Base-by-base conservation (phyloP, 257 asterid species). In the Henckelia pumila region DNA sequence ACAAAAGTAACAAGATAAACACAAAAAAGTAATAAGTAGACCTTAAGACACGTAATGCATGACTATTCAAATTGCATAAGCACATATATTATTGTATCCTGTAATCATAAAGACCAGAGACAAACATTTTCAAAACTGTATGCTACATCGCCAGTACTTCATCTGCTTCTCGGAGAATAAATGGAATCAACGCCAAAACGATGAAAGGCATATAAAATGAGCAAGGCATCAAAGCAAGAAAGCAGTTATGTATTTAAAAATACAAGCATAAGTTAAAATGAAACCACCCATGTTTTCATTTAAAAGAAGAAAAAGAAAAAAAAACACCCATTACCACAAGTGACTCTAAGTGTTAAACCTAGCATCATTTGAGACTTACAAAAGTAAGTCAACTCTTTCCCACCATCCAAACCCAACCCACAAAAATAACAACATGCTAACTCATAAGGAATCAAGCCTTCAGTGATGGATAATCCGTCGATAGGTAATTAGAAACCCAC, bases 401-500 rank as follows among this genome's bases (percentile, higher is more conserved):
- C 66, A 63, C 32, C 50, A 22, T 20, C 37, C 23, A 55, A 52
- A 61, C 8, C 37, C 37, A 7, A n/a, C n/a, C n/a, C n/a, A n/a
- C n/a, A 32, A 32, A 32, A 71, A 33, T 16, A 60, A 64, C 20
- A 56, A 30, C 49, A 24, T 60, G 63, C 21, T 33, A 22, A 64
- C 26, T 37, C 7, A 50, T 57, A 40, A 71, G 23, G 32, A 57
- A 68, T 69, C 28, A 47, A 49, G 37, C 26, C 68, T 23, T 47
- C 61, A 49, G 49, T 50, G 44, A 47, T 8, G 63, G 59, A 35
- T 35, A 71, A 67, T 50, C 32, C 53, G 47, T 8, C 52, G 75
- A 63, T 32, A 57, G 70, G 67, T 64, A 59, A 58, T 60, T 33
- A 64, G 72, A 71, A n/a, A 81, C 86, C 44, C 75, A 92, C 98